A percentile compares a stretch with the other conserved stretches of the same genome.
Conservation (phyloP, 108 stramenopile species). For the Discostella stelligeroides region DNA sequence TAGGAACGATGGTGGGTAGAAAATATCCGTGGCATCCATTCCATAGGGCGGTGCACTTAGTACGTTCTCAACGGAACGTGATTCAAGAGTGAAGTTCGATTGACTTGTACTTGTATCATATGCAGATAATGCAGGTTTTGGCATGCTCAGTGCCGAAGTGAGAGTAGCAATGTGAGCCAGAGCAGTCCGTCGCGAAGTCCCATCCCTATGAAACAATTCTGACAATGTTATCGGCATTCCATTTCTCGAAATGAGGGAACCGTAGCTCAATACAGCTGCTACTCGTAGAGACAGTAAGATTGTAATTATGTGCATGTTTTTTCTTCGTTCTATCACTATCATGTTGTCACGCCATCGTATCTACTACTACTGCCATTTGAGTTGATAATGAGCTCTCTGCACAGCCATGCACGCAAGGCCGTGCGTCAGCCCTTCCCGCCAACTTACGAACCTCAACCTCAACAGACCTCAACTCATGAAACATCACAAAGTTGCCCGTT, state of each 20-base stretch:
- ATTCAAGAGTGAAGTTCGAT: constrained; percentile 3
- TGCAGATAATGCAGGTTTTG: background rate
- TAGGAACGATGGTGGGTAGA: constrained; percentile 67
- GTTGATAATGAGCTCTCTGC: no score
- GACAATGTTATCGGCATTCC: background rate
- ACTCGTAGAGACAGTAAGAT: background rate
- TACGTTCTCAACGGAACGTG: constrained; percentile 5
- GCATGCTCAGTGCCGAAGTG: background rate
- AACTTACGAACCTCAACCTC: no score
- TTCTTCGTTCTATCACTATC: no score
- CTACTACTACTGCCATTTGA: no score
- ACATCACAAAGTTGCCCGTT: no score
- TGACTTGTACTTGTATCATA: background rate
- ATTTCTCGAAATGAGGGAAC: background rate
- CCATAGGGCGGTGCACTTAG: constrained; percentile 61
- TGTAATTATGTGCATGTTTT: no score
- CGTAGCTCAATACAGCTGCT: background rate
- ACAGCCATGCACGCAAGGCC: no score
- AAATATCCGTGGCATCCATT: constrained; percentile 63
- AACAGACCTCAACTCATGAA: no score
- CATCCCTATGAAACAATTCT: background rate
- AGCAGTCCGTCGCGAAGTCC: constrained; percentile 3
- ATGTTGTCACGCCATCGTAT: no score
- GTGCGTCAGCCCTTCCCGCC: no score
- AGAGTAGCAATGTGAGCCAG: constrained; percentile 16